These are phyloP conservation scores for Penicillium sp. DNA, from an alignment of 2,329 filamentous ascomycete genomes.

Conservation along the genomic window DNA sequence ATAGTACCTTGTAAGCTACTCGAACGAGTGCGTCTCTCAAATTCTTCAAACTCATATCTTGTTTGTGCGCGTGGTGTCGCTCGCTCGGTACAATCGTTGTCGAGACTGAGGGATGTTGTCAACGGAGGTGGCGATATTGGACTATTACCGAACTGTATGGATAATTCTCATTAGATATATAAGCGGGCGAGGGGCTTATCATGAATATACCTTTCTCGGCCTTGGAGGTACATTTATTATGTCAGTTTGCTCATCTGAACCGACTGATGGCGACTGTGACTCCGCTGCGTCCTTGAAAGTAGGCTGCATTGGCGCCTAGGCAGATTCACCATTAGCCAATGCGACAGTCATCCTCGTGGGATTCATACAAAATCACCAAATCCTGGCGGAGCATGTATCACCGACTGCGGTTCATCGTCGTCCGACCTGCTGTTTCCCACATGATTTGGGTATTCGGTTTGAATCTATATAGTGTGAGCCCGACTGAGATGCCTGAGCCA, in stretches of 20 bases:
- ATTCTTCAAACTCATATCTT: conserved; percentile 67
- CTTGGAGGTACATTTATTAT: conserved; percentile 7
- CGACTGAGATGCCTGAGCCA: background rate
- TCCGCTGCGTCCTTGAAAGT: conserved; percentile 11
- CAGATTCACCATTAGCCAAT: conserved; percentile 5
- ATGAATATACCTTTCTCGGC: conserved; percentile 18
- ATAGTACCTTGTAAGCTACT: conserved; percentile 72
- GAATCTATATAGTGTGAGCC: conserved; percentile 28
- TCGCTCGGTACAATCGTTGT: conserved; percentile 64
- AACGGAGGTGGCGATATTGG: conserved; percentile 68
- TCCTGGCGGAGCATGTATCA: conserved; percentile 84
- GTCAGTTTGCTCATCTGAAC: conserved; percentile 9
- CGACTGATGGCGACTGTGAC: conserved; percentile 12
- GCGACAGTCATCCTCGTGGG: background rate
- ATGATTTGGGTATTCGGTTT: conserved; percentile 25
- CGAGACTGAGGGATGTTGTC: conserved; percentile 69
- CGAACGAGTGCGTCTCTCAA: conserved; percentile 56
- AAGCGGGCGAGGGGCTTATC: background rate
- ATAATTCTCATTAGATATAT: conserved; percentile 5
- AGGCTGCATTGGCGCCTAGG: conserved; percentile 3
- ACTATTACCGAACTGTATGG: conserved; percentile 34
- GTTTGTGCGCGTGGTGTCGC: conserved; percentile 83
- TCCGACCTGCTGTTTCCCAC: conserved; percentile 49
- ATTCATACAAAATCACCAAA: conserved; percentile 74
- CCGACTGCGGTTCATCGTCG: conserved; percentile 74